Base-by-base conservation (phyloP, 2,329 filamentous ascomycete genomes). In the Alternaria hordeiaustralica region DNA sequence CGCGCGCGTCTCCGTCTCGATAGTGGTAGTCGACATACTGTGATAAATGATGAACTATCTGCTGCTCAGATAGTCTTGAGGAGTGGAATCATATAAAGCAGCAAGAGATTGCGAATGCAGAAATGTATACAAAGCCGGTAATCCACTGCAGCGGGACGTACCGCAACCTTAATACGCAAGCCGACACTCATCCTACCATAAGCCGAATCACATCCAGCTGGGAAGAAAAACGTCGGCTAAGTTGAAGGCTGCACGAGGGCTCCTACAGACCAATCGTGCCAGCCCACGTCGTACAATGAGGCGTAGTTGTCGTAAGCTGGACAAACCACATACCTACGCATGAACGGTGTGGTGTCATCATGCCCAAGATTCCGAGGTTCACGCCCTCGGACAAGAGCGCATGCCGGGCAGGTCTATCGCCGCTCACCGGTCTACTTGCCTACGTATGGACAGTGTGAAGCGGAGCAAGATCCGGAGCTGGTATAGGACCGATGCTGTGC, bases 11-110 rank as follows among this genome's bases (percentile, higher is more conserved):
- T 69, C 25, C 11, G 63, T 68, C 20, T 23, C 49, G 26, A 60
- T 57, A 4, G 59, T 72, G 8, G 56, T 71, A 10, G 53, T 55
- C 13, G 68, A 65, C 66, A 72, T 64, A 20, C 4, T 62, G 33
- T n/a, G n/a, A n/a, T 12, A 6, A 56, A 23, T 8, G 23, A 36
- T 46, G 15, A 26, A 23, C 15, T 11, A 33, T 28, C 20, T 55
- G n/a, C 26, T 30, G 15, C 26, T 20, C 21, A n/a, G 43, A 20
- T 45, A 28, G 18, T 43, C 6, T 12, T n/a, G 9, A 28, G 36
- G 15, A 36, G 20, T 41, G 18, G 26, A 12, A 12, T 23, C 26
- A n/a, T 36, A 44, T 18, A 23, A 26, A 44, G 49, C 43, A 44
- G 33, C 25, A 46, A 45, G 20, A 20, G 4, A 23, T 25, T 43